Base-by-base conservation (phyloP, 208 protist genomes). In the Angomonas deanei region DNA sequence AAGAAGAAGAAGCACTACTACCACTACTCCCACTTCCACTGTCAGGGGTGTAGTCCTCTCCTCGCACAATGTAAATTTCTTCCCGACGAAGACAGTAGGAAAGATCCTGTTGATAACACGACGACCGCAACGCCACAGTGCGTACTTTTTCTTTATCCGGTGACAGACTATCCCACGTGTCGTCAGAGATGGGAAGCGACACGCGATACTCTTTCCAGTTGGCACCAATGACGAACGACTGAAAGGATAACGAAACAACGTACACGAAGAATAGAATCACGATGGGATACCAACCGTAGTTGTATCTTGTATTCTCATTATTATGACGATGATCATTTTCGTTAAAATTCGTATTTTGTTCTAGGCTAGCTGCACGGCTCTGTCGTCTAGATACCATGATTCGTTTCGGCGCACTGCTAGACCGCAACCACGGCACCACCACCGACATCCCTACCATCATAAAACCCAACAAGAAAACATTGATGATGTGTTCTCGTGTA, bases 381-480 rank as follows among this genome's bases (percentile, higher is more conserved):
- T 42, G 36, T 42, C 15, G 8, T 42, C 36, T 15, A n/a, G 15
- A 8, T 42, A 42, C 36, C 36, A 42, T 8, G 15, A 8, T 42
- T 15, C 15, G 36, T 42, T 8, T 8, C 15, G 36, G 36, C 8
- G 34, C 34, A 39, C 34, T 13, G 11, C 64, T 57, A 15, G 27
- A 61, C 23, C 68, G 68, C 17, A 82, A 59, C 58, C 67, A 30
- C 1, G 65, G 56, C n/a, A 76, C 65, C n/a, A 87, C 57, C 46
- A 74, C 24, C 24, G 75, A 56, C 11, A 74, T 59, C 11, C 73
- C 17, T 8, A 58, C 38, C 61, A 72, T 54, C n/a, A 71, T 66
- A 11, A 72, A 0, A 17, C 39, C 30, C 15, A 58, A 57, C 34
- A 77, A 46, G 17, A 63, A 11, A 15, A 74, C 15, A 30, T 70